Evolutionary conservation across 2,329 filamentous ascomycete genomes (phyloP).

Genomic region (Diaporthe velutina): DNA sequence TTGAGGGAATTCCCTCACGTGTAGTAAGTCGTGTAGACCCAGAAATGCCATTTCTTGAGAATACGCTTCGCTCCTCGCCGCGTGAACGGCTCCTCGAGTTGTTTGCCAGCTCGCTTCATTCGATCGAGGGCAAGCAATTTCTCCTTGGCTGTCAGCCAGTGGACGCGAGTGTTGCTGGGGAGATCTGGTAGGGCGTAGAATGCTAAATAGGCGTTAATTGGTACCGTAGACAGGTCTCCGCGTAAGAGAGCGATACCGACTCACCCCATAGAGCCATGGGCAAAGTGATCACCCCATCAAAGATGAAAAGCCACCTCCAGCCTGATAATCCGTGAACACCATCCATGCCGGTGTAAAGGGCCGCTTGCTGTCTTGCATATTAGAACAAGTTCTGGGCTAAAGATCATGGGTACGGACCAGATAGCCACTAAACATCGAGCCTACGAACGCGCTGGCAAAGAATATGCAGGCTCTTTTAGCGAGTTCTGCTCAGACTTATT

Average conservation of each 20-base stretch:
- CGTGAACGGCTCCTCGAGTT: conserved; percentile 43
- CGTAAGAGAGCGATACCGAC: fast-evolving
- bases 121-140: conserved; percentile 43
- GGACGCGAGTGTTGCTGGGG: conserved; percentile 42
- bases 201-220: not conserved
- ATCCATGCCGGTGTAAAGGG: conserved; percentile 44
- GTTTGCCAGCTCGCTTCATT: conserved; percentile 45
- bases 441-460: conserved; percentile 38
- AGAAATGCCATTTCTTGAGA: conserved; percentile 50
- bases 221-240: not conserved
- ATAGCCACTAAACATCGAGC: conserved; percentile 39
- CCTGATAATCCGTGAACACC: conserved; percentile 43
- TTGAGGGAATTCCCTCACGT: conserved; percentile 37
- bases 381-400: not conserved
- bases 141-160: conserved; percentile 45
- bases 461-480: conserved; percentile 40
- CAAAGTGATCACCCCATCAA: conserved; percentile 48
- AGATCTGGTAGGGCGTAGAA: conserved; percentile 44
- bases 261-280: conserved; percentile 47
- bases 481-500: conserved; percentile 9
- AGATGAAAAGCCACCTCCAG: conserved; percentile 47
- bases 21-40: conserved; percentile 48
- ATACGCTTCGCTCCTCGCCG: conserved; percentile 43
- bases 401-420: conserved; percentile 9
- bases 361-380: conserved; percentile 40